phyloP scores from a whole-genome alignment of 768 basidiomycete genomes.

The Cubamyces lactineus region DNA sequence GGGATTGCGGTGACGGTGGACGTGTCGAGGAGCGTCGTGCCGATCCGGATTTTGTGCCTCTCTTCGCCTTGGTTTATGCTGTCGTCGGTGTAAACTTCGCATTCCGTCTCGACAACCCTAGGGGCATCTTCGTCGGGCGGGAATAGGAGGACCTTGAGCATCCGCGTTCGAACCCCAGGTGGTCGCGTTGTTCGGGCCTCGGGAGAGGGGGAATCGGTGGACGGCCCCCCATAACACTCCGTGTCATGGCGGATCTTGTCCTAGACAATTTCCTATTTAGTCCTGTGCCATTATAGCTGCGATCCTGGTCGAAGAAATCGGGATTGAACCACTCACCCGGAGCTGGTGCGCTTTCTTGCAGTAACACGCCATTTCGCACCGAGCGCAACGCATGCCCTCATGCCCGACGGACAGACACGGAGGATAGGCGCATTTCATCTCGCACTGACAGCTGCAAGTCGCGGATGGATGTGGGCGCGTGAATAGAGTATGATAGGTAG shows the following conservation, averaged over 20 bases:
- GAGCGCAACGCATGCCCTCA: neutral
- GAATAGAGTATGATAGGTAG: too few species aligned
- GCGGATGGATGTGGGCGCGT: too few species aligned
- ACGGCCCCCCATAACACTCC: neutral
- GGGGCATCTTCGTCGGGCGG: neutral
- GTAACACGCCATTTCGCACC: neutral
- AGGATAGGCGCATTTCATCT: neutral
- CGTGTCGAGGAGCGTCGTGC: neutral
- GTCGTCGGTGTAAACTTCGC: neutral
- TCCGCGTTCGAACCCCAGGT: neutral
- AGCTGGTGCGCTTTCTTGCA: neutral
- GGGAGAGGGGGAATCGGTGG: neutral
- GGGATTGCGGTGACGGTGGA: neutral
- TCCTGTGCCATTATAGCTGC: neutral
- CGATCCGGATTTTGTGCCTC: too few species aligned
- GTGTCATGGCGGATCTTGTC: neutral
- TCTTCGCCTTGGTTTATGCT: too few species aligned
- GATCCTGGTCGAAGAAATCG: too few species aligned
- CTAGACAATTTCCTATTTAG: neutral
- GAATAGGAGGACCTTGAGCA: slow-evolving; percentile 3
- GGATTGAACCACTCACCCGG: neutral
- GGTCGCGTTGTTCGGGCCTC: neutral
- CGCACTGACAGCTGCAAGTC: too few species aligned
- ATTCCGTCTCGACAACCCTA: slow-evolving; percentile 1
- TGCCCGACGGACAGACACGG: neutral